A percentile compares a stretch with the other conserved stretches of the same genome.
phyloP scores from a whole-genome alignment of 805 yeast species.

The Kuraishia piskuri region DNA sequence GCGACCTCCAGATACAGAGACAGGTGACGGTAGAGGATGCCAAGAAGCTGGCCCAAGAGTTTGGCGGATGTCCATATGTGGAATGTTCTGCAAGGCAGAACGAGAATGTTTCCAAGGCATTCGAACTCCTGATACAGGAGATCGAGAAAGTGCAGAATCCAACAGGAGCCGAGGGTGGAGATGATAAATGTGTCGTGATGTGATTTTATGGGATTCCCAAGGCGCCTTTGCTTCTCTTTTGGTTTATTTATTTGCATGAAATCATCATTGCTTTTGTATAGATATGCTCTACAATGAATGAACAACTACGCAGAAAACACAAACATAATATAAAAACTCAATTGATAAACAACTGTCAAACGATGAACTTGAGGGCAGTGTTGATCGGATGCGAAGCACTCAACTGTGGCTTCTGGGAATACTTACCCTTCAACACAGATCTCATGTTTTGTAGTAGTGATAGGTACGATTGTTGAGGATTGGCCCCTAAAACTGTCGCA shows the following conservation, averaged over 20 bases:
- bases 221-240: not conserved
- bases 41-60: slow-evolving; percentile 29
- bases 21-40: slow-evolving; percentile 48
- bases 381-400: slow-evolving; percentile 70
- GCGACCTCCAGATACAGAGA: slow-evolving; percentile 52
- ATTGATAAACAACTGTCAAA: not conserved
- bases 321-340: not conserved
- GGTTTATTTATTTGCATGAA: not conserved
- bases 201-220: not conserved
- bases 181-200: slow-evolving; percentile 9
- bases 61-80: slow-evolving; percentile 31
- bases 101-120: slow-evolving; percentile 38
- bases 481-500: slow-evolving; percentile 46
- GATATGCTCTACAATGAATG: not conserved
- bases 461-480: slow-evolving; percentile 54
- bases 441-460: slow-evolving; percentile 60
- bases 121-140: slow-evolving; percentile 48
- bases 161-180: slow-evolving; percentile 22
- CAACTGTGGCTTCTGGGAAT: slow-evolving; percentile 66
- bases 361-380: slow-evolving; percentile 2
- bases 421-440: slow-evolving; percentile 41
- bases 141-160: slow-evolving; percentile 60
- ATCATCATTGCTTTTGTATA: not conserved
- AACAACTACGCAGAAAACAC: not conserved
- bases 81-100: slow-evolving; percentile 43